Evolutionary conservation across 768 basidiomycete genomes (phyloP).

Genomic region (Naganishia randhawae): DNA sequence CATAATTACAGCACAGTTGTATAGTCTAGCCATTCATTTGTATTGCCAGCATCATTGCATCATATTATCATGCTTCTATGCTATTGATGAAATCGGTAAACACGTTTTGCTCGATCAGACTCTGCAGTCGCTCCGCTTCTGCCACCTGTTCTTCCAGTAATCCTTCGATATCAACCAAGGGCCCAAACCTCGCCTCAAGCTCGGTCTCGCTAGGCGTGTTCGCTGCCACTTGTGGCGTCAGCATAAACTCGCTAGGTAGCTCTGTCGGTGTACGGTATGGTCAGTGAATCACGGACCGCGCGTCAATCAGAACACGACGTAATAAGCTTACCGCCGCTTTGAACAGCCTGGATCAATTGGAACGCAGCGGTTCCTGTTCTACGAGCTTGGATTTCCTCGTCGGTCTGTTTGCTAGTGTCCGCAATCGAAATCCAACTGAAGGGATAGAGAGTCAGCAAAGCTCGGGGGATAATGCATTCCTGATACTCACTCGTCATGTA

Average conservation of each 20-base stretch:
- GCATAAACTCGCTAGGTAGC: constrained; percentile 6
- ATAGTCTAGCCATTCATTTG: constrained; percentile 10
- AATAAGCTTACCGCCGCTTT: background rate
- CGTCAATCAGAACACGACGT: background rate
- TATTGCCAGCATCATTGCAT: background rate
- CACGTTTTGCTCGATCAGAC: constrained; percentile 1
- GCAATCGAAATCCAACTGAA: constrained; percentile 18
- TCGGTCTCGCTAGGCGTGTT: constrained; percentile 3
- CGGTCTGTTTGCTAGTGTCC: constrained; percentile 18
- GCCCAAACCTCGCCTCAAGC: constrained; percentile 18
- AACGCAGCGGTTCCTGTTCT: constrained; percentile 9
- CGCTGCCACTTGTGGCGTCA: constrained; percentile 4
- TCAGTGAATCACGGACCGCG: background rate
- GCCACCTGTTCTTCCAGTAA: constrained; percentile 14
- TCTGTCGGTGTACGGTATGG: background rate
- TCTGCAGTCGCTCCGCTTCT: constrained; percentile 15
- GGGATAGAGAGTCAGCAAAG: background rate
- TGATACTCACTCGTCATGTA: constrained; percentile 24
- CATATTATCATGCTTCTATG: background rate
- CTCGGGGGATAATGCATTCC: too few relatives aligned
- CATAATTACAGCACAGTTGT: constrained; percentile 8
- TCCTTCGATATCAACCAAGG: constrained; percentile 1
- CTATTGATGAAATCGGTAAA: constrained; percentile 8
- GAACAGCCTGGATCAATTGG: constrained; percentile 14
- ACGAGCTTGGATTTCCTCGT: constrained; percentile 9